These are phyloP conservation scores for Chaetomidium leptoderma DNA, from an alignment of 495 filamentous ascomycete species.

Conservation along the genomic window DNA sequence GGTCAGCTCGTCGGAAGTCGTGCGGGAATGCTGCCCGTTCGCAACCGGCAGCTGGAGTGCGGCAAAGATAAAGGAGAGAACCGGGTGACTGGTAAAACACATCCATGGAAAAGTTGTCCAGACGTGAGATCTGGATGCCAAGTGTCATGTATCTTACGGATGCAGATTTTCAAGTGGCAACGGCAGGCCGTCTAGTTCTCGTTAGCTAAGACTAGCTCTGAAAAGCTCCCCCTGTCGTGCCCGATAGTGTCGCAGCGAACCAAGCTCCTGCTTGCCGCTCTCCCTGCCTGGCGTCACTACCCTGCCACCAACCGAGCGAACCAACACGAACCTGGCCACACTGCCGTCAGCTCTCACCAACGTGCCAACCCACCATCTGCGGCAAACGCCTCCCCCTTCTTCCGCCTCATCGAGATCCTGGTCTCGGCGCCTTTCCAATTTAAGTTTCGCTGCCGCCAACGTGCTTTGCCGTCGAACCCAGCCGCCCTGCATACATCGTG, in stretches of 20 bases:
- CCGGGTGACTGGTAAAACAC: too few species aligned
- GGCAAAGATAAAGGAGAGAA: too few species aligned
- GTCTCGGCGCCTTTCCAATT: slow-evolving; percentile 8
- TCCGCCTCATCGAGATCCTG: slow-evolving; percentile 11
- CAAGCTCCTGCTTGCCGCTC: not conserved
- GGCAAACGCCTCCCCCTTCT: slow-evolving; percentile 28
- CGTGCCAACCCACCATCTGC: slow-evolving; percentile 18
- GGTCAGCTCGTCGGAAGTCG: too few species aligned
- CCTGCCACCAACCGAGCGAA: slow-evolving; percentile 13
- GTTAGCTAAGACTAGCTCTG: not conserved
- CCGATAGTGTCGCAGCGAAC: not conserved
- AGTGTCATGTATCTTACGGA: too few species aligned
- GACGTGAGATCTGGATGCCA: too few species aligned
- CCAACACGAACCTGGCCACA: not conserved
- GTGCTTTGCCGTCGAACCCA: slow-evolving; percentile 19
- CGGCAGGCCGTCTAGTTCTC: not conserved
- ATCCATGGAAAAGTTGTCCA: too few species aligned
- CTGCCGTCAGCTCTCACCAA: slow-evolving; percentile 15
- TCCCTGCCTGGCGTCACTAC: slow-evolving; percentile 1
- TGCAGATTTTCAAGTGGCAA: too few species aligned
- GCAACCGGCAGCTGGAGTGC: too few species aligned
- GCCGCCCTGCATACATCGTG: too few species aligned
- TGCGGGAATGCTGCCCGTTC: too few species aligned
- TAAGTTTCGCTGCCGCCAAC: slow-evolving; percentile 4
- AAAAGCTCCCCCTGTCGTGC: slow-evolving; percentile 4